Base-by-base conservation (phyloP, 164 flowering plant genomes). In the Vitis riparia region DNA sequence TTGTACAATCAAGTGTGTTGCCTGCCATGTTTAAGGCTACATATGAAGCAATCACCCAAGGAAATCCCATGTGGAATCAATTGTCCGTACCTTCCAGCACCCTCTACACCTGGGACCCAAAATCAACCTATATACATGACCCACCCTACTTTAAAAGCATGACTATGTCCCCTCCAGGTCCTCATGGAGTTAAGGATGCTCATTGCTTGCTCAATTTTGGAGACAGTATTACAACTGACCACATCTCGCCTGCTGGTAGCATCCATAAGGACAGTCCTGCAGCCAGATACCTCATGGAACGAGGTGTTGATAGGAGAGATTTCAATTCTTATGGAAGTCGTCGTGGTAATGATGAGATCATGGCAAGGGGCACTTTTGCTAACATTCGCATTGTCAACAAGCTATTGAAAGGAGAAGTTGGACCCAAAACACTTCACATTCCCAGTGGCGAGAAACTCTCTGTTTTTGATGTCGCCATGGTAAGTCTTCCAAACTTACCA, bases 181-280 rank as follows among this genome's bases (percentile, higher is more conserved):
- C 86, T 14, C 88, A 86, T 78, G 86, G 90, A 47, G 86, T 88
- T 65, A 85, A 84, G 73, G 81, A 85, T 73, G 92, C 90, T 30
- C 85, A 84, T 78, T 88, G 92, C 80, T 81, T 88, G 76, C 89
- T 89, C 49, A 86, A 86, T 71, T 89, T 87, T 69, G 91, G 91
- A 48, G 93, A 89, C 68, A 89, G 93, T 68, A 89, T 87, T 57
- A 89, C 91, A n/a, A 89, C 93, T 56, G 93, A 89, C 75, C 93
- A 89, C 77, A 87, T 87, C 70, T 89, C 93, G 16, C 94, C 94
- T 12, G 92, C 94, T 73, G 92, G 92, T n/a, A 90, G 94, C 83
- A 90, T 90, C 66, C 89, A 90, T 75, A 86, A 78, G 57, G 94
- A 88, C 74, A 88, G 91, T 68, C 91, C 94, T 63, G 91, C 91